Conservation (phyloP, 2,329 filamentous ascomycete species). For the Diaporthe sp. region DNA sequence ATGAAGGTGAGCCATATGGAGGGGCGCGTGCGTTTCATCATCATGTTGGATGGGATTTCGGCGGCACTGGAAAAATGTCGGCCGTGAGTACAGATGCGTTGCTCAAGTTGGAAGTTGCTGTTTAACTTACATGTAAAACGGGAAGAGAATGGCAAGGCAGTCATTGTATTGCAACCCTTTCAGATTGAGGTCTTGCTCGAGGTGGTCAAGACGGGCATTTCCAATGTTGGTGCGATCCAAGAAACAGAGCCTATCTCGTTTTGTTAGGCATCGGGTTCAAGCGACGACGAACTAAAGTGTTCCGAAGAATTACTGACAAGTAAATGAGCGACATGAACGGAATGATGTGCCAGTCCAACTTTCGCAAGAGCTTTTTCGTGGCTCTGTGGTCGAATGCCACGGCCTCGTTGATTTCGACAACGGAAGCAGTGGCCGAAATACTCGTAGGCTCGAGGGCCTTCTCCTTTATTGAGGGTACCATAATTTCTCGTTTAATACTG, state of each 20-base stretch:
- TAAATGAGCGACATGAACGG: constrained; percentile 73
- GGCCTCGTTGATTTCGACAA: constrained; percentile 31
- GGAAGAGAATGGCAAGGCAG: constrained; percentile 66
- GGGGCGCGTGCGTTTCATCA: constrained; percentile 67
- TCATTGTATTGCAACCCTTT: constrained; percentile 48
- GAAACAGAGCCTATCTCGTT: constrained; percentile 47
- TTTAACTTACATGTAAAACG: constrained; percentile 59
- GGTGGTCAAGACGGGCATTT: constrained; percentile 54
- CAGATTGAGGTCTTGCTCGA: constrained; percentile 50
- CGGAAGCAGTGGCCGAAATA: not conserved
- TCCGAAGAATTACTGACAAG: constrained; percentile 50
- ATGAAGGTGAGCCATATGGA: constrained; percentile 66
- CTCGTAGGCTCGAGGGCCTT: not conserved
- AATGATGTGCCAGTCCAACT: constrained; percentile 68
- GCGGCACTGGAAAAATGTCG: not conserved
- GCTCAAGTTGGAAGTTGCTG: too few relatives aligned
- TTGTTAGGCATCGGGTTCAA: not conserved
- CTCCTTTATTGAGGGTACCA: not conserved
- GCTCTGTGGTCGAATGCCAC: constrained; percentile 48
- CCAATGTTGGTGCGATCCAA: constrained; percentile 65
- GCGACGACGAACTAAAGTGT: accelerated
- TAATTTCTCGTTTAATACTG: accelerated
- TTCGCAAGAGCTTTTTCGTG: constrained; percentile 66
- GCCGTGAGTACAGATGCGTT: not conserved
- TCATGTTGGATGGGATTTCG: constrained; percentile 70